Conservation (phyloP, 2,329 filamentous ascomycete genomes). For the Ceratocystis ficicola region DNA sequence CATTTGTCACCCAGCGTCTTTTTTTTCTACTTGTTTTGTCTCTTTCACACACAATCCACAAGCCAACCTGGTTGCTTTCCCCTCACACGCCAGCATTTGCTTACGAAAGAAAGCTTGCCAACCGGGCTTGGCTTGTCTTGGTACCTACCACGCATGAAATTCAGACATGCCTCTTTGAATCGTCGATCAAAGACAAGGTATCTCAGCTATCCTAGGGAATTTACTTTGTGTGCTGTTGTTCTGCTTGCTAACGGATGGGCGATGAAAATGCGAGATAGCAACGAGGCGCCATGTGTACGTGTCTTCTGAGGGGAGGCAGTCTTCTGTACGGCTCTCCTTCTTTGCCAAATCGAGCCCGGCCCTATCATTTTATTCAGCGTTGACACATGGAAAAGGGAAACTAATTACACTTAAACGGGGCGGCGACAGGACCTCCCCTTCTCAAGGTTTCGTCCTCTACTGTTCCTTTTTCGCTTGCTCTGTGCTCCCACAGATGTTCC, state of each 20-base stretch:
- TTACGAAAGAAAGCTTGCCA: not conserved
- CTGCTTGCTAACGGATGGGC: not conserved
- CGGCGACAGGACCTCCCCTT: not conserved
- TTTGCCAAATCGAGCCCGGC: not conserved
- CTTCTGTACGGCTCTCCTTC: not conserved
- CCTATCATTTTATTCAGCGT: not conserved
- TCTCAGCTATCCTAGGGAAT: not conserved
- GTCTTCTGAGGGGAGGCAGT: not conserved
- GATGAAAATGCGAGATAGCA: no score
- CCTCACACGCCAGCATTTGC: not conserved
- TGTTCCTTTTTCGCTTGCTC: constrained; percentile 11
- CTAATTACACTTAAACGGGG: not conserved
- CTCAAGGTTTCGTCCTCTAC: not conserved
- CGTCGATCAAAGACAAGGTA: constrained; percentile 10
- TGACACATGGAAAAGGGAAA: not conserved
- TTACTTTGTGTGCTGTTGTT: not conserved
- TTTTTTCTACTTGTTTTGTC: not conserved
- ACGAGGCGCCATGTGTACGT: no score
- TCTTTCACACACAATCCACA: not conserved
- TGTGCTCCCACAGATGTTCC: constrained; percentile 10
- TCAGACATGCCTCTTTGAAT: not conserved
- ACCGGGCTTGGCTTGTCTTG: not conserved
- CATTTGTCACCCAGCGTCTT: not conserved
- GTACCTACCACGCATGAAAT: not conserved
- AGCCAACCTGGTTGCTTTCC: not conserved